Base-by-base conservation (phyloP, 768 basidiomycete species). In the Tulasnella sp. region DNA sequence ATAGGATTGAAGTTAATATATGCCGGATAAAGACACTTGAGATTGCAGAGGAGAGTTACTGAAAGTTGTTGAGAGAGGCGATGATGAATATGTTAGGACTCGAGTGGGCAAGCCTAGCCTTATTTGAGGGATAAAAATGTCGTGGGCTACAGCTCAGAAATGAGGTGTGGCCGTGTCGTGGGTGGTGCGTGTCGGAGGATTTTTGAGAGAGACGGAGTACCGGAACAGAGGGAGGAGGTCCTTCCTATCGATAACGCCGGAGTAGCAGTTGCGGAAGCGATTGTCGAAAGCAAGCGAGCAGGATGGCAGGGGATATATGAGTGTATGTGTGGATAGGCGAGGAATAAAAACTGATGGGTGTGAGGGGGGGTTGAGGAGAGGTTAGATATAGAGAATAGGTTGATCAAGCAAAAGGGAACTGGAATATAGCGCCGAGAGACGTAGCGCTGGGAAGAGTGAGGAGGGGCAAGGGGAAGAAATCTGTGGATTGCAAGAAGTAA, bases 21-120 rank as follows among this genome's bases (percentile, higher is more conserved):
- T 70, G 69, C 69, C 69, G 69, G 29, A 70, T 70, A 70, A 70
- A 70, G 69, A 70, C 69, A 70, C 69, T 70, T 38, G 40, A 70
- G 37, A 70, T 70, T 68, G 69, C 69, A 38, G 29, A 37, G 36
- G 69, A 42, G 36, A 42, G 69, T 38, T 36, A 64, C 58, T 64
- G 58, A 64, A 22, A 70, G 17, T 70, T 38, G 69, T 70, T 38
- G 69, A 17, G 69, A 70, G 37, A 70, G 69, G 69, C 37, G 69
- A 70, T 70, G 69, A 70, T 70, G 69, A 70, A 70, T 70, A 70
- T 38, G 40, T 70, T 64, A 64, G 69, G 36, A 70, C 69, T 70
- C 40, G 69, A 38, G 69, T 38, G 69, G 17, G 49, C 49, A 42
- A 42, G 40, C 69, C 37, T 38, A 39, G 69, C 37, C 68, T 70